Conservation (phyloP, 176 grass and related monocot genomes). For the Leersia perrieri region DNA sequence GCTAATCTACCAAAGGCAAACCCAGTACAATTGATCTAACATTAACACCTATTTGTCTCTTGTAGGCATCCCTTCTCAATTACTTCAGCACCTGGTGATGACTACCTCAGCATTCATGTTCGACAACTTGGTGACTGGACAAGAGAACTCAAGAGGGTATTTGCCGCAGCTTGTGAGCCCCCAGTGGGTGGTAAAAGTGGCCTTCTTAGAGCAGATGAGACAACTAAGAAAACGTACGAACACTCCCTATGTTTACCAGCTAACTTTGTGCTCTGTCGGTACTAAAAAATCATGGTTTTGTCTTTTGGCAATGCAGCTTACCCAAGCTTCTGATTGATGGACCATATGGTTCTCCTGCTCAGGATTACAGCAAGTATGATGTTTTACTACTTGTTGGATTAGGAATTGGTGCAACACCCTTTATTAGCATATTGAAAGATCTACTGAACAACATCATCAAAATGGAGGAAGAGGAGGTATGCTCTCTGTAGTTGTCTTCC, state of each 20-base stretch:
- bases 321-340: conserved; percentile 97
- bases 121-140: conserved; percentile 98
- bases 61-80: conserved; percentile 98
- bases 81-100: conserved; percentile 91
- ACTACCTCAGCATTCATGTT: conserved; percentile 93
- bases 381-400: conserved; percentile 95
- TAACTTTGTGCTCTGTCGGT: conserved; percentile 11
- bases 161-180: conserved; percentile 79
- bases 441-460: conserved; percentile 90
- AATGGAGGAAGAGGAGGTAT: conserved; percentile 90
- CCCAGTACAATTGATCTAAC: neutral
- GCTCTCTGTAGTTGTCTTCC: conserved; percentile 13
- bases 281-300: conserved; percentile 14
- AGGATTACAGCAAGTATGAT: conserved; percentile 98
- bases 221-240: conserved; percentile 82
- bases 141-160: conserved; percentile 84
- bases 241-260: conserved; percentile 2
- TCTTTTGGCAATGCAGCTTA: conserved; percentile 57
- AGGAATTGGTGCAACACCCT: conserved; percentile 96
- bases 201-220: conserved; percentile 90
- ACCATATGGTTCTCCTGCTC: conserved; percentile 91
- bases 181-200: conserved; percentile 89
- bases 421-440: conserved; percentile 99
- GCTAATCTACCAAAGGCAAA: conserved; percentile 7
- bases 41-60: conserved; percentile 21